Evolutionary conservation across 2,329 filamentous ascomycete species (phyloP), one percentile per base, ranked within the genome.

Genomic region (Fusarium pseudograminearum): DNA sequence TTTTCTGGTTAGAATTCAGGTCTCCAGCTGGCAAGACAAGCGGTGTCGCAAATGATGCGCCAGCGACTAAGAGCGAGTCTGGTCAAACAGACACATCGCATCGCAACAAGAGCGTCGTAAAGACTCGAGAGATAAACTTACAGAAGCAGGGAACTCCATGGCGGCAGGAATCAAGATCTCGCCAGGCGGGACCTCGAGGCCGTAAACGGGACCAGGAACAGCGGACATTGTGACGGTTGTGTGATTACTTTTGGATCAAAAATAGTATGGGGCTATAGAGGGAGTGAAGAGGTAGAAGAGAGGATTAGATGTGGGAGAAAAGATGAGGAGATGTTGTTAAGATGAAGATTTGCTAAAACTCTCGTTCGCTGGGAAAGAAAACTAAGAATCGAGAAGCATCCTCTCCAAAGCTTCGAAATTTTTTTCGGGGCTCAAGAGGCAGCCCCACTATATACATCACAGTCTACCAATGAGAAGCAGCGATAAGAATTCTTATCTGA

Each of bases 141-240:
- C 93, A 80, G 92, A 92, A 65, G 93, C 93, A 78, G 93, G 92
- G 76, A 95, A 91, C 73, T 95, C 90, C 69, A 90, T 86, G 69
- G 90, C 85, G 61, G 93, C 93, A 72, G 93, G 91, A 75, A 98
- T 89, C 80, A 96, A 85, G 79, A 93, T 85, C 82, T 93, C 93
- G 78, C 92, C 93, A 74, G 93, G 87, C 75, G 94, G 94, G 82
- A 98, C 92, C 85, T 93, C 90, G 74, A 98, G 91, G 83, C 94
- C 94, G 80, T 96, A 99, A 79, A 98, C 87, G 80, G 92, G 93
- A 81, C 96, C 92, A 71, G 88, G 86, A 76, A 86, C 78, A 70
- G 85, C 79, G 80, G 86, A 83, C 87, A 90, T 90, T 73, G 74
- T 83, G 73, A 61, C 54, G 48, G 51, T n/a, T 47, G 28, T 45